These are phyloP conservation scores for Leishmania aethiopica DNA, from an alignment of 208 protist genomes.

Conservation along the genomic window DNA sequence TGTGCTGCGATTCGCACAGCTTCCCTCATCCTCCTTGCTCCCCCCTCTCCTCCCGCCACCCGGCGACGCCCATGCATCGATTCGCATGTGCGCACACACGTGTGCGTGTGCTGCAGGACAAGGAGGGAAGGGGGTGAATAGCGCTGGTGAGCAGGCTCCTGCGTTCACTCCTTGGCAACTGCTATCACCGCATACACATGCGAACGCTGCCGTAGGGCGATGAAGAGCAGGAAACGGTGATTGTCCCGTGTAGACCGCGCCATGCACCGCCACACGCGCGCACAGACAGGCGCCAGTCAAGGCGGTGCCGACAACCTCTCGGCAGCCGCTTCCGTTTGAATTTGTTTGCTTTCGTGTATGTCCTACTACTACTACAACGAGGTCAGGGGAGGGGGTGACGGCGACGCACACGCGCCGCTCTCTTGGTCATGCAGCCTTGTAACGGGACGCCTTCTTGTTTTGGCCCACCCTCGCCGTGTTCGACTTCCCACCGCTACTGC, in stretches of 20 bases:
- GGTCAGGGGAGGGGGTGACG: not conserved
- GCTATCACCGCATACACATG: not conserved
- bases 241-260: not conserved
- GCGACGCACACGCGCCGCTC: not conserved
- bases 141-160: not conserved
- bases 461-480: not conserved
- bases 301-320: not conserved
- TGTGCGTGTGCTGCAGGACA: not conserved
- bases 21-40: not conserved
- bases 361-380: slow-evolving; percentile 8
- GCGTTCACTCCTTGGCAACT: not conserved
- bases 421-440: not conserved
- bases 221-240: not conserved
- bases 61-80: not conserved
- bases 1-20: not conserved
- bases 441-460: not conserved
- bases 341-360: not conserved
- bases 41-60: not conserved
- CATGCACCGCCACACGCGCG: not conserved
- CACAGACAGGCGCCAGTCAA: not conserved
- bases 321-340: not conserved
- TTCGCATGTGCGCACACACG: not conserved
- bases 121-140: not conserved
- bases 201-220: not conserved
- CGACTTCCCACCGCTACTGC: not conserved